Evolutionary conservation across 164 flowering plant genomes (phyloP).

Genomic region (Saururus chinensis): DNA sequence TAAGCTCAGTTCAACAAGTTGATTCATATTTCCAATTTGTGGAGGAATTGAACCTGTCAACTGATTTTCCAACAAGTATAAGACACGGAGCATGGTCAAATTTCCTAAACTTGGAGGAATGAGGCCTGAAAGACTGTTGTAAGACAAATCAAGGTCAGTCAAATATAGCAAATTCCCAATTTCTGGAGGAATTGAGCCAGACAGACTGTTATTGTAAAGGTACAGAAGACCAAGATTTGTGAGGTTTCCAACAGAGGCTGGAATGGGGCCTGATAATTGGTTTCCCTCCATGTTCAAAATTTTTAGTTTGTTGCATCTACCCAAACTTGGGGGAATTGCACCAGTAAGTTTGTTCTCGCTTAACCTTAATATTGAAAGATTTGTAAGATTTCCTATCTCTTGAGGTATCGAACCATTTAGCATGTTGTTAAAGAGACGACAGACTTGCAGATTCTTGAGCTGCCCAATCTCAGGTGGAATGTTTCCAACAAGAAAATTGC

Average conservation of each 20-base stretch:
- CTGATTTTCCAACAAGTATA: conserved; percentile 9
- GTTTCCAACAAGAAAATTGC: conserved; percentile 10
- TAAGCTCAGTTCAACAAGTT: conserved; percentile 5
- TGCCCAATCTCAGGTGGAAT: conserved; percentile 18
- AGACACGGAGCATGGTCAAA: neutral
- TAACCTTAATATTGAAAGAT: conserved; percentile 9
- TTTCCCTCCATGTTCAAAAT: conserved; percentile 41
- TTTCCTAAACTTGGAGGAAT: neutral
- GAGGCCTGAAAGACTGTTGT: neutral
- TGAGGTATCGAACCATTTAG: conserved; percentile 18
- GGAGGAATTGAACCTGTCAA: conserved; percentile 15
- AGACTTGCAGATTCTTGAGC: conserved; percentile 4
- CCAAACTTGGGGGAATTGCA: conserved; percentile 16
- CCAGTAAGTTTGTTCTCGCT: conserved; percentile 11
- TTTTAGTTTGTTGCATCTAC: conserved; percentile 10
- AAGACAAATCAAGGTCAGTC: conserved; percentile 5
- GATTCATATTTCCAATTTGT: conserved; percentile 11
- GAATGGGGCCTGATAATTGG: conserved; percentile 34
- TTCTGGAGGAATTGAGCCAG: conserved; percentile 14
- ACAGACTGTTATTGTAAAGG: conserved; percentile 10
- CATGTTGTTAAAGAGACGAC: conserved; percentile 9
- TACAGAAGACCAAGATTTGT: conserved; percentile 6
- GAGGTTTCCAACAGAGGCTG: conserved; percentile 8
- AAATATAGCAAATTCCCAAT: conserved; percentile 9
- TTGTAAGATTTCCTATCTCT: conserved; percentile 15